A percentile compares a stretch with the other conserved stretches of the same genome.
phyloP scores from a whole-genome alignment of 257 asterid genomes.

The Cynanchum wilfordii region DNA sequence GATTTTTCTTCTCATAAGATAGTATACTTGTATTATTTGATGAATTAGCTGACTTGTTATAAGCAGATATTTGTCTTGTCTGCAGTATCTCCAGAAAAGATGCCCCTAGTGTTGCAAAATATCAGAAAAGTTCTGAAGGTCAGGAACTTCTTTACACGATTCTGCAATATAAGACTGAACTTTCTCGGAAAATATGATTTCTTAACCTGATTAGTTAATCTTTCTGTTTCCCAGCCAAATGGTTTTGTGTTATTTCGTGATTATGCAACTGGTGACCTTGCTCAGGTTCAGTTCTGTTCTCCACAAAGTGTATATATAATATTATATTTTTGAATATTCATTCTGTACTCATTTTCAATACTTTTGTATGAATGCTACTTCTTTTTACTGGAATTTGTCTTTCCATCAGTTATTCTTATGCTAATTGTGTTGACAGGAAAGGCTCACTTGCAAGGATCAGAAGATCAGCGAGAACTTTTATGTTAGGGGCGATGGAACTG shows the following conservation, averaged over 20 bases:
- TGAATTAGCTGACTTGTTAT: slow-evolving; percentile 49
- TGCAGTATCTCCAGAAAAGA: slow-evolving; percentile 96
- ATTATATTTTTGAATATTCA: background rate
- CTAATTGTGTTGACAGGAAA: slow-evolving; percentile 48
- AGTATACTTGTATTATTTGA: slow-evolving; percentile 11
- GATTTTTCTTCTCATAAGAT: slow-evolving; percentile 9
- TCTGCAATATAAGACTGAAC: background rate
- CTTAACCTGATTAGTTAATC: slow-evolving; percentile 17
- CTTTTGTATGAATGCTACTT: background rate
- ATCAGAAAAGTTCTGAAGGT: slow-evolving; percentile 85
- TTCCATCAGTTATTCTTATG: slow-evolving; percentile 3
- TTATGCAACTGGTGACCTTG: slow-evolving; percentile 97
- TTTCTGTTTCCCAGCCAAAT: slow-evolving; percentile 53
- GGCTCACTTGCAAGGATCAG: slow-evolving; percentile 82
- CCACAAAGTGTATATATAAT: too few species aligned
- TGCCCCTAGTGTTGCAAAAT: slow-evolving; percentile 68
- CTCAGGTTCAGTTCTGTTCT: slow-evolving; percentile 55
- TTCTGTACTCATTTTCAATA: background rate
- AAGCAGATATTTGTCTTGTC: slow-evolving; percentile 92
- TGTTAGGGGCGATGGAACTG: slow-evolving; percentile 98
- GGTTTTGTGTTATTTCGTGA: slow-evolving; percentile 86
- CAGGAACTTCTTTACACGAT: slow-evolving; percentile 19
- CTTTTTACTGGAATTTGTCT: background rate
- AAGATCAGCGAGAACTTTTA: slow-evolving; percentile 93
- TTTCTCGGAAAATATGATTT: slow-evolving; percentile 11